phyloP scores from a whole-genome alignment of 2,329 filamentous ascomycete species.

The Xylaria sp. region DNA sequence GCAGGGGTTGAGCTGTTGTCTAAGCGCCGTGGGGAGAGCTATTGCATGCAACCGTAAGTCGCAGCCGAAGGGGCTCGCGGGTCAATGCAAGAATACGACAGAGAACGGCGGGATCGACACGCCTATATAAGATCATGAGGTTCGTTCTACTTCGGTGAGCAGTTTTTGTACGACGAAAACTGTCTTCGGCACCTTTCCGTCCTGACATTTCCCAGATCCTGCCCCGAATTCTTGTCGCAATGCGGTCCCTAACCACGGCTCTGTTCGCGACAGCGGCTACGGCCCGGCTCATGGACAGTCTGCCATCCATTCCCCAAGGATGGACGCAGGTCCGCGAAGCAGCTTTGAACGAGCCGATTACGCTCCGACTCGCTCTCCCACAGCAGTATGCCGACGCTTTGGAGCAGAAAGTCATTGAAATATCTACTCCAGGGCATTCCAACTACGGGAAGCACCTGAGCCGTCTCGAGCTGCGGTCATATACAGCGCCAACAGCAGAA shows the following conservation, averaged over 20 bases:
- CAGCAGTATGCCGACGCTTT: conserved; percentile 43
- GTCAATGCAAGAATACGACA: conserved; percentile 4
- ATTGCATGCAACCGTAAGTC: conserved; percentile 16
- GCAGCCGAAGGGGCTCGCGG: conserved; percentile 7
- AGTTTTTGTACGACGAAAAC: neutral
- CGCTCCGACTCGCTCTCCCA: conserved; percentile 34
- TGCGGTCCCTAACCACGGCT: conserved; percentile 33
- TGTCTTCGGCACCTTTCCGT: conserved; percentile 7
- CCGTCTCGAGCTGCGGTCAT: conserved; percentile 54
- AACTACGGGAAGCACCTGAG: conserved; percentile 57
- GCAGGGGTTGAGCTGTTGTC: conserved; percentile 27
- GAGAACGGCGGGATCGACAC: neutral
- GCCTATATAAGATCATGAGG: conserved; percentile 23
- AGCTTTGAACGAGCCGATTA: conserved; percentile 33
- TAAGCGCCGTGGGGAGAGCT: conserved; percentile 18
- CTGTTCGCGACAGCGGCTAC: conserved; percentile 38
- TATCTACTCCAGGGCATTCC: conserved; percentile 54
- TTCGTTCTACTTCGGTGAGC: neutral
- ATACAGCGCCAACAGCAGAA: conserved; percentile 51
- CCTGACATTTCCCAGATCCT: conserved; percentile 13
- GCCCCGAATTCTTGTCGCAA: conserved; percentile 23
- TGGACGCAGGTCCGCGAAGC: conserved; percentile 36
- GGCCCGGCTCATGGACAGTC: conserved; percentile 40
- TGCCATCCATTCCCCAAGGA: conserved; percentile 36
- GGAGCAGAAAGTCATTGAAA: conserved; percentile 52